Evolutionary conservation across 169 alveolate genomes (phyloP).

Genomic region (Plasmodium ovale): DNA sequence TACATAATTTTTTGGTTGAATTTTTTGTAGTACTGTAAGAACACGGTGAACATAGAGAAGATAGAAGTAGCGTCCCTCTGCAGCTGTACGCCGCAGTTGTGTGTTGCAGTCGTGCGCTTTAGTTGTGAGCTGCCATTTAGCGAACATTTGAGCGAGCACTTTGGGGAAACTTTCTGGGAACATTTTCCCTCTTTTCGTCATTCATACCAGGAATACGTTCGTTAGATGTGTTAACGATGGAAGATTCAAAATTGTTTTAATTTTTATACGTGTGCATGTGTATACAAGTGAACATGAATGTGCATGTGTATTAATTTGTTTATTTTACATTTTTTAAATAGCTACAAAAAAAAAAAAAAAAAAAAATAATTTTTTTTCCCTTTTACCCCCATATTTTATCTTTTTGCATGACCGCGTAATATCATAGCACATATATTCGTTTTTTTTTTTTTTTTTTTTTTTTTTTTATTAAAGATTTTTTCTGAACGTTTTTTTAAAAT

Average conservation of each 20-base stretch:
- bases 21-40: background rate
- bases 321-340: background rate
- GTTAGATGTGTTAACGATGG: background rate
- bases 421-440: background rate
- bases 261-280: background rate
- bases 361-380: background rate
- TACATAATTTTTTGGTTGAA: background rate
- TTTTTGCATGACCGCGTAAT: background rate
- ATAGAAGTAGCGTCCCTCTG: background rate
- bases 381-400: too few species aligned
- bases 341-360: background rate
- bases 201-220: background rate
- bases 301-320: background rate
- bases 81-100: too few species aligned
- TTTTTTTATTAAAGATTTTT: constrained; percentile 1
- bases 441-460: constrained; percentile 1
- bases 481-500: background rate
- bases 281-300: too few species aligned
- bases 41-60: background rate
- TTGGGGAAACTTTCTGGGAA: too few species aligned
- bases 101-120: too few species aligned
- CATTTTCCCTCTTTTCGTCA: background rate
- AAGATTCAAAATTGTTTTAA: background rate
- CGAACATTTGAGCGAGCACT: too few species aligned
- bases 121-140: too few species aligned